Conservation (phyloP, 1,284 basidiomycete species). For the Moniliophthora roreri region DNA sequence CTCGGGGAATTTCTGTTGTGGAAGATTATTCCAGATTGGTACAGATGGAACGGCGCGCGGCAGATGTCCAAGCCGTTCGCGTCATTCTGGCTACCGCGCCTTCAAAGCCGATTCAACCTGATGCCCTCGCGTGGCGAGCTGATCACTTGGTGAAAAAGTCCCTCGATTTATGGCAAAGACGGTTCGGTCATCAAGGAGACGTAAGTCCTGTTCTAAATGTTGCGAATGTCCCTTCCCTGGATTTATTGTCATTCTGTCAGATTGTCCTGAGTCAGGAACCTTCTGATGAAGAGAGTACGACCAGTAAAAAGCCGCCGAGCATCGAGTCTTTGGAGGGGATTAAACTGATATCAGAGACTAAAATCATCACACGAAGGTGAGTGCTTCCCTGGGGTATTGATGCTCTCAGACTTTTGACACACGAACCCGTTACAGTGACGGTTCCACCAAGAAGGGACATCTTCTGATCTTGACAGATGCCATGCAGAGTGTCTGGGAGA, state of each 20-base stretch:
- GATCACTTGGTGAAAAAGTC: conserved; percentile 65
- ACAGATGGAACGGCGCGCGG: conserved; percentile 69
- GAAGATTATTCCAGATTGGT: conserved; percentile 79
- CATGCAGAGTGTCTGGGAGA: conserved; percentile 78
- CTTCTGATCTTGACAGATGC: conserved; percentile 81
- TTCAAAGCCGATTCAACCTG: conserved; percentile 47
- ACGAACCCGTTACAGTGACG: conserved; percentile 53
- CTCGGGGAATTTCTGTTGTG: conserved; percentile 84
- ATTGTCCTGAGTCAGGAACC: conserved; percentile 77
- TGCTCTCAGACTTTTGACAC: not conserved
- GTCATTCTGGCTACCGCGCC: conserved; percentile 67
- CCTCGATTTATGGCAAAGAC: conserved; percentile 79
- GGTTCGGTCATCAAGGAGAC: conserved; percentile 74
- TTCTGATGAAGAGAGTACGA: conserved; percentile 48
- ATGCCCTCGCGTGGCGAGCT: conserved; percentile 60
- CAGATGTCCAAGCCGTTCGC: conserved; percentile 88
- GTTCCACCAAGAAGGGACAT: conserved; percentile 82
- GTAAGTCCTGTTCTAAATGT: conserved; percentile 39
- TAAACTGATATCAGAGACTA: conserved; percentile 73
- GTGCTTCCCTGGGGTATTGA: conserved; percentile 18
- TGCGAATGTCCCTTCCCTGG: conserved; percentile 3
- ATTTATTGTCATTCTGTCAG: conserved; percentile 36
- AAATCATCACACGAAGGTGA: conserved; percentile 71
- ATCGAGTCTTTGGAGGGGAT: conserved; percentile 47
- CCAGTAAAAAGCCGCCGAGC: conserved; percentile 40